A percentile compares a stretch with the other conserved stretches of the same genome.
Evolutionary conservation across 179 eudicot species (phyloP).

Genomic region (Amaranthus tricolor): DNA sequence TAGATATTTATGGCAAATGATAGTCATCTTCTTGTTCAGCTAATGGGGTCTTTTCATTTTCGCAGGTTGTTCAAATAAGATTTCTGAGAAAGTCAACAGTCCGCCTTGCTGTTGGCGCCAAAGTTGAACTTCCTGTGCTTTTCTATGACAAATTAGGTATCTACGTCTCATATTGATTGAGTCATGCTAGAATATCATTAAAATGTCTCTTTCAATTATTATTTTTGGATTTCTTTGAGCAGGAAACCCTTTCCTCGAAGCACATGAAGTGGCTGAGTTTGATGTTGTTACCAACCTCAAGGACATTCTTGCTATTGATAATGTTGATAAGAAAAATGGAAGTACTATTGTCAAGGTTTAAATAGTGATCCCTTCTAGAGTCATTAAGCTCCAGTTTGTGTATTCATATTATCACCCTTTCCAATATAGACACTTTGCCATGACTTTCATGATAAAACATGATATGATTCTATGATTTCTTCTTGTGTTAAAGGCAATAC

Average conservation of each 20-base stretch:
- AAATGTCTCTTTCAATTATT: constrained; percentile 4
- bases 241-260: constrained; percentile 85
- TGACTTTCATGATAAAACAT: constrained; percentile 3
- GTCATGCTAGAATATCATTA: constrained; percentile 3
- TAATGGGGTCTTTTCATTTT: constrained; percentile 12
- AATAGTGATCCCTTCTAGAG: constrained; percentile 1
- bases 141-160: constrained; percentile 63
- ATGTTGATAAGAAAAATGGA: constrained; percentile 39
- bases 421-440: neutral
- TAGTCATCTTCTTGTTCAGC: neutral
- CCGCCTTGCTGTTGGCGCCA: constrained; percentile 69
- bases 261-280: constrained; percentile 42
- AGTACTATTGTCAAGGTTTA: constrained; percentile 53
- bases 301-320: constrained; percentile 58
- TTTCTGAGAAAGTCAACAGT: constrained; percentile 37
- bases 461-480: constrained; percentile 14
- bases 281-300: constrained; percentile 60
- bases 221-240: constrained; percentile 18
- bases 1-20: neutral
- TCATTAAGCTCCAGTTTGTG: constrained; percentile 1
- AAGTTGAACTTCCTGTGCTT: constrained; percentile 51
- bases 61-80: constrained; percentile 77
- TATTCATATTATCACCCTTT: neutral
- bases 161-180: neutral
- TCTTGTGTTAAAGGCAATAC: constrained; percentile 45